Evolutionary conservation across 192 early-diverging fungal species (phyloP).

Genomic region (Phlyctochytrium planicorne): DNA sequence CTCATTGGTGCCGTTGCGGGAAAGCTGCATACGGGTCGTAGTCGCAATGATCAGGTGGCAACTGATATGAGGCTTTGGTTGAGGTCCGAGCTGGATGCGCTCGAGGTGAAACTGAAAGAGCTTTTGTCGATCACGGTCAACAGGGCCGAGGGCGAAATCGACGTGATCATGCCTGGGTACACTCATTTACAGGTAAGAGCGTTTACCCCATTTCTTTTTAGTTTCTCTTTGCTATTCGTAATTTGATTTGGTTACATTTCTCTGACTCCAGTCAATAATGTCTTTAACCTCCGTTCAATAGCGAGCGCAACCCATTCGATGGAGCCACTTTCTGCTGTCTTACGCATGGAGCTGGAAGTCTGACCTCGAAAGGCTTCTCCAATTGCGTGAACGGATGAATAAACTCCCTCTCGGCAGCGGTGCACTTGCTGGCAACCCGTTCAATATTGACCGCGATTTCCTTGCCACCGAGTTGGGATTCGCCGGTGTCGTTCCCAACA

Average conservation of each 20-base stretch:
- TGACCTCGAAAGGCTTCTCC: constrained; percentile 80
- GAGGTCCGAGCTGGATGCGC: constrained; percentile 69
- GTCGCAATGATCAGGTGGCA: constrained; percentile 97
- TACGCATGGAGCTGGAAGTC: constrained; percentile 91
- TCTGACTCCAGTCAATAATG: no score
- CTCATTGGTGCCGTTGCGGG: constrained; percentile 87
- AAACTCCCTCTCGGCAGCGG: constrained; percentile 88
- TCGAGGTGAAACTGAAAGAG: constrained; percentile 70
- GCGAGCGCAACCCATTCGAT: constrained; percentile 97
- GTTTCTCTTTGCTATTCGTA: no score
- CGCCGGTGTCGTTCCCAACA: constrained; percentile 80
- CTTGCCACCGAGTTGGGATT: constrained; percentile 90
- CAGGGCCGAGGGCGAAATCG: constrained; percentile 85
- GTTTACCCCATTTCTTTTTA: not conserved
- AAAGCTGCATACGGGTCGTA: constrained; percentile 95
- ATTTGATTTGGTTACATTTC: no score
- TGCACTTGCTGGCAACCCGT: constrained; percentile 95
- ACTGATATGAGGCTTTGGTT: constrained; percentile 97
- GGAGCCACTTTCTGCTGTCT: constrained; percentile 88
- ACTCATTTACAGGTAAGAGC: constrained; percentile 85
- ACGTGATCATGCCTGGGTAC: constrained; percentile 98
- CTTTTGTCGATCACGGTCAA: constrained; percentile 70
- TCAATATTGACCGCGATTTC: constrained; percentile 90
- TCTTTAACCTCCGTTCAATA: constrained; percentile 19
- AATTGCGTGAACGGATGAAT: constrained; percentile 80